phyloP scores from a whole-genome alignment of 768 basidiomycete genomes.

The Naganishia antarctica region DNA sequence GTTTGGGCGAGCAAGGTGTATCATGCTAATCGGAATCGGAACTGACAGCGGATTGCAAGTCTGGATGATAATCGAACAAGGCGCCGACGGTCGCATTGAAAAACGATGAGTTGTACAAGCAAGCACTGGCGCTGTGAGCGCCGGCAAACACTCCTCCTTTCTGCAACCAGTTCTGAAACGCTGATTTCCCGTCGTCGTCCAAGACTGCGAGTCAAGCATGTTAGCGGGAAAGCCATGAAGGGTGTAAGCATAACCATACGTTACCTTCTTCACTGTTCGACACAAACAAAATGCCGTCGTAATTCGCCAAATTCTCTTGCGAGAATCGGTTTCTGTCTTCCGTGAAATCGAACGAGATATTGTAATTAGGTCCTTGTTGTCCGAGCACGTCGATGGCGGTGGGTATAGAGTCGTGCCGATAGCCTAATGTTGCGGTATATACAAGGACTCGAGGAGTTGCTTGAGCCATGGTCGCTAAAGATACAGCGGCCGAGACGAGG shows the following conservation, averaged over 20 bases:
- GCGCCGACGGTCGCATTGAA: slow-evolving; percentile 62
- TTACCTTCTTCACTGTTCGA: slow-evolving; percentile 65
- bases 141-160: slow-evolving; percentile 67
- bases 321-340: slow-evolving; percentile 62
- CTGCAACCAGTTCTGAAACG: slow-evolving; percentile 63
- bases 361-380: slow-evolving; percentile 52
- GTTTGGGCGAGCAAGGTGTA: background rate
- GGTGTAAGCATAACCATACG: slow-evolving; percentile 33
- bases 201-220: slow-evolving; percentile 53
- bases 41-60: slow-evolving; percentile 62
- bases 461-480: slow-evolving; percentile 1
- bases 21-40: no score
- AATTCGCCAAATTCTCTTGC: slow-evolving; percentile 56
- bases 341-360: slow-evolving; percentile 60
- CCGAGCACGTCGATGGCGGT: slow-evolving; percentile 61
- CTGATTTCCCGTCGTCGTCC: slow-evolving; percentile 58
- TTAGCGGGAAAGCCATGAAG: background rate
- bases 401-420: slow-evolving; percentile 71
- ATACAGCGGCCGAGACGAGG: background rate
- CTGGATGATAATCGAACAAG: slow-evolving; percentile 67
- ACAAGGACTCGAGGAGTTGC: slow-evolving; percentile 53
- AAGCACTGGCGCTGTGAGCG: slow-evolving; percentile 64
- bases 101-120: slow-evolving; percentile 58
- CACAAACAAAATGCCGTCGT: slow-evolving; percentile 66
- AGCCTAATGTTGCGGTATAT: slow-evolving; percentile 61